Evolutionary conservation across 345 rosid genomes (phyloP).

Genomic region (Syzygium aqueum): DNA sequence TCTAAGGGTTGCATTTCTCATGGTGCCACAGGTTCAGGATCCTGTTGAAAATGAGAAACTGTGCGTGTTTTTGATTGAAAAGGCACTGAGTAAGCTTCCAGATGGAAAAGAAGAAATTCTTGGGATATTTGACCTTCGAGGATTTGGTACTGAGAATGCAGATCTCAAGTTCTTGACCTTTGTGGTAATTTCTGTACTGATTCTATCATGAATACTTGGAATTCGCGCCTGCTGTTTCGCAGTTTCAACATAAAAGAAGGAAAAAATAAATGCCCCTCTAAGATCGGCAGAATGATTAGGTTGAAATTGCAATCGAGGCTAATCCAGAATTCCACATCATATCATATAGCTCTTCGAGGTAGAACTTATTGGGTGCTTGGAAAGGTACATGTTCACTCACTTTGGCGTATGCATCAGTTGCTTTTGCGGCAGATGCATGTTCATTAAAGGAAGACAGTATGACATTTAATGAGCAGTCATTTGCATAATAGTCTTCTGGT

Average conservation of each 20-base stretch:
- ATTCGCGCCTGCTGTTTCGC: neutral
- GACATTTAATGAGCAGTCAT: neutral
- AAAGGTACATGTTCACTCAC: neutral
- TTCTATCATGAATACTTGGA: neutral
- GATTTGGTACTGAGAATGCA: constrained; percentile 53
- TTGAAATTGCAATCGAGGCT: neutral
- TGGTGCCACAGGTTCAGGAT: constrained; percentile 48
- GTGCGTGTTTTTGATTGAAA: constrained; percentile 62
- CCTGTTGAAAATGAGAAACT: constrained; percentile 67
- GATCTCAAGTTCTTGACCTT: constrained; percentile 70
- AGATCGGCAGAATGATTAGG: neutral
- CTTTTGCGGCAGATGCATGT: neutral
- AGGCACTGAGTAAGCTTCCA: constrained; percentile 70
- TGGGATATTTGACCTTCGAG: constrained; percentile 74
- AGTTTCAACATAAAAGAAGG: neutral
- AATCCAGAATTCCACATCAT: neutral
- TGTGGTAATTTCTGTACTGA: constrained; percentile 36
- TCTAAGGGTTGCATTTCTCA: neutral
- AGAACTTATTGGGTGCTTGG: neutral
- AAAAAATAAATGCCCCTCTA: neutral
- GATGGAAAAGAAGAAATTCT: constrained; percentile 65
- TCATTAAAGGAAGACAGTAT: neutral
- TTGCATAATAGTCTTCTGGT: neutral
- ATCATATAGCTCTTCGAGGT: neutral
- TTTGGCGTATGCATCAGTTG: neutral